These are phyloP conservation scores for Sonneratia caseolaris DNA, from an alignment of 345 rosid species.

Conservation along the genomic window DNA sequence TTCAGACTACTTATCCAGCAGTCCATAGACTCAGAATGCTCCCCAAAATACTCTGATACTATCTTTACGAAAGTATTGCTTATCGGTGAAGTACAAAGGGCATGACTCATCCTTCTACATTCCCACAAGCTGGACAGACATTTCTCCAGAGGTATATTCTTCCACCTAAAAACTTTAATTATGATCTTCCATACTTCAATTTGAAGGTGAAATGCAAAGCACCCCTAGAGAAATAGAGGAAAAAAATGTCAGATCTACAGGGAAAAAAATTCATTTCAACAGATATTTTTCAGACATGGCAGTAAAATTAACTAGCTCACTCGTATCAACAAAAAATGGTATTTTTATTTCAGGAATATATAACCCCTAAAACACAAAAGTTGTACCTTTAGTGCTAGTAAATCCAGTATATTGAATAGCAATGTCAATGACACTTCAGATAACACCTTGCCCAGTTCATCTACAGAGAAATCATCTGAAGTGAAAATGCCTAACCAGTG, in stretches of 20 bases:
- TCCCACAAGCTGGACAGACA: conserved; percentile 61
- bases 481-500: conserved; percentile 43
- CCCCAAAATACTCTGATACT: conserved; percentile 43
- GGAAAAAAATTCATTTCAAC: not conserved
- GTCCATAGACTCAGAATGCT: conserved; percentile 31
- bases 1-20: conserved; percentile 64
- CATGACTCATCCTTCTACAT: conserved; percentile 76
- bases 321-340: not conserved
- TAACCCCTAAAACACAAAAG: not conserved
- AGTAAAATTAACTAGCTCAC: not conserved
- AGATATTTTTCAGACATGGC: not conserved
- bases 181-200: conserved; percentile 41
- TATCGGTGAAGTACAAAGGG: conserved; percentile 70
- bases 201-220: conserved; percentile 28
- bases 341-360: not conserved
- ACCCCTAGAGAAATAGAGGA: conserved; percentile 44
- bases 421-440: conserved; percentile 36
- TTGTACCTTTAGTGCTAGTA: conserved; percentile 66
- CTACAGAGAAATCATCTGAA: conserved; percentile 18
- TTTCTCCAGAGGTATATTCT: conserved; percentile 42
- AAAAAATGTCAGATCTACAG: conserved; percentile 14
- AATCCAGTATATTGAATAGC: conserved; percentile 54
- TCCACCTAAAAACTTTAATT: conserved; percentile 37
- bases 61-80: conserved; percentile 38
- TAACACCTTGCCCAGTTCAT: conserved; percentile 24